Percentiles rank a stretch among this genome's conserved stretches.
Conservation (phyloP, 768 basidiomycete species). For the Lactarius sanguifluus region DNA sequence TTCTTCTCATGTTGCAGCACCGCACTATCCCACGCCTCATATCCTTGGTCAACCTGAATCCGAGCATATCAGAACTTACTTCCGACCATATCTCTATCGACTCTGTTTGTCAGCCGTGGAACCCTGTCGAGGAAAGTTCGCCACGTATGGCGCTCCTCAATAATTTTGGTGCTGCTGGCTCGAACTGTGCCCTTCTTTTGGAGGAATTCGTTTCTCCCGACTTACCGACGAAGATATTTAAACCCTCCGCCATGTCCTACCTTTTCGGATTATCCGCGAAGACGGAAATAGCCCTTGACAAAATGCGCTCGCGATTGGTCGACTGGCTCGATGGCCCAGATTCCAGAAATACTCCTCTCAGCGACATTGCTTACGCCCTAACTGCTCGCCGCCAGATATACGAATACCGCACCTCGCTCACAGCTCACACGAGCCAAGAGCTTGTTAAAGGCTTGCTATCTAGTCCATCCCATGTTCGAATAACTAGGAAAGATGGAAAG, state of each 20-base stretch:
- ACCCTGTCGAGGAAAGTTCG: constrained; percentile 34
- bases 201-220: constrained; percentile 45
- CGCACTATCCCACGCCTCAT: constrained; percentile 58
- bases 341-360: constrained; percentile 34
- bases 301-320: constrained; percentile 48
- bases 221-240: not conserved
- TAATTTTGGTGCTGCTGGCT: constrained; percentile 76
- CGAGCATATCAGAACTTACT: constrained; percentile 49
- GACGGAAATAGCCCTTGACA: constrained; percentile 46
- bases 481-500: constrained; percentile 35
- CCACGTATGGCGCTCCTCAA: constrained; percentile 61
- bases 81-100: constrained; percentile 52
- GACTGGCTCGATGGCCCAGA: constrained; percentile 44
- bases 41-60: constrained; percentile 56
- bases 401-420: constrained; percentile 51
- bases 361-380: constrained; percentile 64
- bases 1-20: constrained; percentile 65
- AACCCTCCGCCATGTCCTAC: constrained; percentile 32
- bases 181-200: constrained; percentile 60
- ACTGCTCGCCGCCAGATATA: constrained; percentile 65
- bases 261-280: constrained; percentile 67
- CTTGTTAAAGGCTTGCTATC: constrained; percentile 46
- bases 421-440: constrained; percentile 45
- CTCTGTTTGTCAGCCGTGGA: constrained; percentile 45
- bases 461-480: constrained; percentile 38